A percentile compares a stretch with the other conserved stretches of the same genome.
phyloP scores from a whole-genome alignment of 345 rosid genomes.

The Eucalyptus sp. region DNA sequence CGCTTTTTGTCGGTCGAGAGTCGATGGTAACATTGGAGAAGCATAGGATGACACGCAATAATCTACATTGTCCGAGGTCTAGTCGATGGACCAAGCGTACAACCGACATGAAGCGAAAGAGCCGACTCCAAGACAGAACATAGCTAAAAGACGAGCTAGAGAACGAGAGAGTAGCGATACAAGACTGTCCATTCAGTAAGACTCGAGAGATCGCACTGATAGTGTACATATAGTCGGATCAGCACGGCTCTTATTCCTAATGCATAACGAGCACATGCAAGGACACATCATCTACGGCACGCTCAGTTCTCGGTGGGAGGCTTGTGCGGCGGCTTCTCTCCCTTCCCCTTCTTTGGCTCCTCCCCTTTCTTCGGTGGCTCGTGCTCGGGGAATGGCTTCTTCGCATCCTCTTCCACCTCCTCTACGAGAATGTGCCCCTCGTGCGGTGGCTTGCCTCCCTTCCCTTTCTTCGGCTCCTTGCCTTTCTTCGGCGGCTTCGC shows the following conservation, averaged over 20 bases:
- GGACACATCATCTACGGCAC: not conserved
- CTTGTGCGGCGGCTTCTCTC: conserved; percentile 1
- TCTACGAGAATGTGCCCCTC: not conserved
- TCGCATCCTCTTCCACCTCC: not conserved
- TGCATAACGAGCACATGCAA: not conserved
- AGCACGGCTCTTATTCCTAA: not conserved
- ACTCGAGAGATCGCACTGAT: not conserved
- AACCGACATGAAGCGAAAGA: not conserved
- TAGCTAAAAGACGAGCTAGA: no score
- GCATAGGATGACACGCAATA: not conserved
- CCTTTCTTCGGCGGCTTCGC: no score
- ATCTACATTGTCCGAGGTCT: not conserved
- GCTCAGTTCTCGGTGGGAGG: not conserved
- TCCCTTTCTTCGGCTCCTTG: not conserved
- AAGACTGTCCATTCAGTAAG: not conserved
- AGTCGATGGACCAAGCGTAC: no score
- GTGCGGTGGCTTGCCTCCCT: not conserved
- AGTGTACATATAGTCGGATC: not conserved
- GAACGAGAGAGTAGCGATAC: not conserved
- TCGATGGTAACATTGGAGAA: not conserved
- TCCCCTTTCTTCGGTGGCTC: not conserved
- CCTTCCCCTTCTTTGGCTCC: not conserved
- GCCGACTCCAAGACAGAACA: not conserved
- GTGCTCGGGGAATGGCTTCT: not conserved
- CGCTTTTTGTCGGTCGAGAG: not conserved